A percentile compares a stretch with the other conserved stretches of the same genome.
Conservation (phyloP, 2,329 filamentous ascomycete species). For the Arachnomyces sp. region DNA sequence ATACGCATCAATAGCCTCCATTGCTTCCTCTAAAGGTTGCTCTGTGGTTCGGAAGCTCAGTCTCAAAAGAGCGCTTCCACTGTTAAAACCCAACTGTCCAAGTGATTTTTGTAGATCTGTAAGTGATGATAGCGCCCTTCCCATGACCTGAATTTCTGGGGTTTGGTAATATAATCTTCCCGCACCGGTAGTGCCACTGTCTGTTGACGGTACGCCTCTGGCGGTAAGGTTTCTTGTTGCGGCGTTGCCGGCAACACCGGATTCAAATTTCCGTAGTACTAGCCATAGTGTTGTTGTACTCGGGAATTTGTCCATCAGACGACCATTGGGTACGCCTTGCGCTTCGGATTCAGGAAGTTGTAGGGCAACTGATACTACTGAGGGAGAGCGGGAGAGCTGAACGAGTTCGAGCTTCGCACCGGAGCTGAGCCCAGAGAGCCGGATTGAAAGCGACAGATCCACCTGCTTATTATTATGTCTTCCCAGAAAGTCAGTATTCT, state of each 20-base stretch:
- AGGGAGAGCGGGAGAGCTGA: slow-evolving; percentile 74
- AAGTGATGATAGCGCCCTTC: slow-evolving; percentile 68
- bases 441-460: slow-evolving; percentile 76
- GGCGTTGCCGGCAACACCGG: slow-evolving; percentile 55
- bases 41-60: slow-evolving; percentile 70
- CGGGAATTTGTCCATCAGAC: slow-evolving; percentile 76
- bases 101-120: slow-evolving; percentile 82
- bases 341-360: slow-evolving; percentile 70
- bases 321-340: slow-evolving; percentile 53
- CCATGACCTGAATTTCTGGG: slow-evolving; percentile 77
- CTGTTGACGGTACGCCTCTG: slow-evolving; percentile 59
- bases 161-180: slow-evolving; percentile 83
- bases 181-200: slow-evolving; percentile 46
- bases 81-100: slow-evolving; percentile 77
- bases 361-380: slow-evolving; percentile 80
- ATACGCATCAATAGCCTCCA: slow-evolving; percentile 69
- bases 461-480: slow-evolving; percentile 78
- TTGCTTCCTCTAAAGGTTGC: slow-evolving; percentile 74
- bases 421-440: slow-evolving; percentile 70
- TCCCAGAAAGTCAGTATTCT: not conserved
- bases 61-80: slow-evolving; percentile 70
- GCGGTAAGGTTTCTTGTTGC: slow-evolving; percentile 73
- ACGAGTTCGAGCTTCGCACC: slow-evolving; percentile 92
- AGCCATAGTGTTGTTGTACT: slow-evolving; percentile 86
- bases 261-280: slow-evolving; percentile 82